These are phyloP conservation scores for Boletellus ananiceps DNA, from an alignment of 768 basidiomycete genomes.

Conservation along the genomic window DNA sequence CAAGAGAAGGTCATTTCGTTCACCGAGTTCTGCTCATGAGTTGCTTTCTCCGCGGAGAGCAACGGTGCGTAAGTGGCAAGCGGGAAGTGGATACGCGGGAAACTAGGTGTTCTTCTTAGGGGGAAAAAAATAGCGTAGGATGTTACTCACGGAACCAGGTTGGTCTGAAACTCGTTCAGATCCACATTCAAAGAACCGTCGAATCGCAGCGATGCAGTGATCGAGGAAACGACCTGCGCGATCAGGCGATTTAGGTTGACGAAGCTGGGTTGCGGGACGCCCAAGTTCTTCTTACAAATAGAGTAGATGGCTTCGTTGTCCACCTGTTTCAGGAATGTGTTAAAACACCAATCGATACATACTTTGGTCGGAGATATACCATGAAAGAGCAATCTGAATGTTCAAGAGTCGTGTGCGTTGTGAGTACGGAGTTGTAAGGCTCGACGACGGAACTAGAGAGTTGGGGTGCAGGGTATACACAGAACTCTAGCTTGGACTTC, in stretches of 20 bases:
- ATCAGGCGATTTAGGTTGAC: constrained; percentile 94
- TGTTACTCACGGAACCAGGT: constrained; percentile 83
- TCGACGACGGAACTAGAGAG: constrained; percentile 96
- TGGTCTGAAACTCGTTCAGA: constrained; percentile 97
- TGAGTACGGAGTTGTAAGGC: constrained; percentile 97
- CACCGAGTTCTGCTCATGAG: constrained; percentile 95
- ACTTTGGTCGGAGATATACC: constrained; percentile 40
- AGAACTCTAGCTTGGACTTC: constrained; percentile 98
- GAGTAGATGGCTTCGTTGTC: constrained; percentile 99
- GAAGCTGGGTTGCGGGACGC: constrained; percentile 82
- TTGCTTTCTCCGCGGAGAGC: constrained; percentile 91
- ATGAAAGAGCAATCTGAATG: constrained; percentile 99
- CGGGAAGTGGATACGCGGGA: constrained; percentile 98
- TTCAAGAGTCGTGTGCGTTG: constrained; percentile 98
- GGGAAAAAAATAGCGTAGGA: background rate
- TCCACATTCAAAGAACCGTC: constrained; percentile 98
- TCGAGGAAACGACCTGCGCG: constrained; percentile 96
- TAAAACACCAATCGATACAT: background rate
- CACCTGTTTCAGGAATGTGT: constrained; percentile 46
- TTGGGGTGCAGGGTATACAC: constrained; percentile 93
- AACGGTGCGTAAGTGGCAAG: constrained; percentile 94
- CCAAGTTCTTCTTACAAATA: constrained; percentile 95
- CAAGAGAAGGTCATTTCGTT: constrained; percentile 98
- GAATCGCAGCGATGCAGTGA: constrained; percentile 95
- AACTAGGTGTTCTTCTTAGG: constrained; percentile 41